Percentiles rank a stretch among this genome's conserved stretches.
Conservation (phyloP, 164 flowering plant genomes). For the Protea cynaroides region DNA sequence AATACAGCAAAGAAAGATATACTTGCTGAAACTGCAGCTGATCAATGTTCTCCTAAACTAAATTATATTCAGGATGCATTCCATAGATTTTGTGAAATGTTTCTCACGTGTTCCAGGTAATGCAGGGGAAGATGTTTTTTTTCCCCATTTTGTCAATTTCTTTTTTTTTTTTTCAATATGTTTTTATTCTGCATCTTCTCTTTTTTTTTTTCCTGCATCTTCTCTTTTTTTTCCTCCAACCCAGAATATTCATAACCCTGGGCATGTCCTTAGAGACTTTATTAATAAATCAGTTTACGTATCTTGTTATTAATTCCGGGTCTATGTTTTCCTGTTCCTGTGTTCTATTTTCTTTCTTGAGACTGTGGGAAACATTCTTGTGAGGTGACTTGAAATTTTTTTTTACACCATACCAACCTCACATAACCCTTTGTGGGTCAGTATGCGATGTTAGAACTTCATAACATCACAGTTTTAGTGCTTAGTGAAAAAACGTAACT, state of each 20-base stretch:
- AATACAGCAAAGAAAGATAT: slow-evolving; percentile 35
- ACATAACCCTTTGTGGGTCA: not conserved
- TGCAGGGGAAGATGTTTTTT: not conserved
- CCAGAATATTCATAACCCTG: too few relatives aligned
- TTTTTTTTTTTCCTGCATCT: too few relatives aligned
- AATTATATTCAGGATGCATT: slow-evolving; percentile 39
- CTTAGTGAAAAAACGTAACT: not conserved
- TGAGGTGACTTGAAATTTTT: not conserved
- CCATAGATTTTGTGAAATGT: slow-evolving; percentile 35
- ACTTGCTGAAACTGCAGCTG: slow-evolving; percentile 26
- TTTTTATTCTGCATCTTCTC: not conserved
- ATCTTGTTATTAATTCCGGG: not conserved
- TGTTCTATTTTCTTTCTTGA: not conserved
- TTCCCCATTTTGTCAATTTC: not conserved
- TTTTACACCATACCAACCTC: not conserved
- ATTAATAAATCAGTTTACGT: not conserved
- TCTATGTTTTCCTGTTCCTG: not conserved
- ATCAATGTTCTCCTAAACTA: slow-evolving; percentile 19
- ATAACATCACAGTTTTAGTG: not conserved
- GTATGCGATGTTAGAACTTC: not conserved
- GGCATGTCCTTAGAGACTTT: too few relatives aligned
- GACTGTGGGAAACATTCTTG: not conserved
- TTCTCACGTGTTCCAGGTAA: slow-evolving; percentile 38
- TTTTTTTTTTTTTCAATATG: not conserved
- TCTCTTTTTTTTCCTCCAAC: too few relatives aligned